Evolutionary conservation across 345 rosid genomes (phyloP).

Genomic region (Orychophragmus violaceus): DNA sequence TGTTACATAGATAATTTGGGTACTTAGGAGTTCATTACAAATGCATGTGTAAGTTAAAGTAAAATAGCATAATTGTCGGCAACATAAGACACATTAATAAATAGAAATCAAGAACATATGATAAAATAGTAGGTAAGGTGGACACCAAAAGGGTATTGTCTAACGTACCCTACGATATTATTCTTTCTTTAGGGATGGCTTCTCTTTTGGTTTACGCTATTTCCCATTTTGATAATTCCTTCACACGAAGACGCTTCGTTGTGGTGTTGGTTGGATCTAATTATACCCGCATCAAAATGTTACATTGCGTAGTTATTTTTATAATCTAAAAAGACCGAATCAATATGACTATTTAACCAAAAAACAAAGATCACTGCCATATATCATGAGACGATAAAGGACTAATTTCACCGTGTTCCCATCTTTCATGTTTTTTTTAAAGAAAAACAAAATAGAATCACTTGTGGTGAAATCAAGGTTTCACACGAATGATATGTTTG

Average conservation of each 20-base stretch:
- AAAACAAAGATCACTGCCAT: neutral
- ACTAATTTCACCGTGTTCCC: neutral
- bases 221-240: conserved; percentile 13
- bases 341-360: neutral
- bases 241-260: conserved; percentile 17
- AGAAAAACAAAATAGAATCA: neutral
- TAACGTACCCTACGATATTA: neutral
- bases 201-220: conserved; percentile 20
- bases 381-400: neutral
- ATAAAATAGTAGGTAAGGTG: conserved; percentile 6
- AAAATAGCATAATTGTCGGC: neutral
- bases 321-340: neutral
- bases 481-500: too few relatives aligned
- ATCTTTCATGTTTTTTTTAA: neutral
- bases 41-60: conserved; percentile 4
- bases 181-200: neutral
- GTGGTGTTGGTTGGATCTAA: conserved; percentile 20
- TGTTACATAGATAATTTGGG: neutral
- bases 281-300: neutral
- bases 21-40: conserved; percentile 16
- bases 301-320: neutral
- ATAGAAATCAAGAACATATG: neutral
- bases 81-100: neutral
- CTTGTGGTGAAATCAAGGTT: too few relatives aligned
- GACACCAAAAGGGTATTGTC: conserved; percentile 8